A percentile compares a stretch with the other conserved stretches of the same genome.
phyloP scores from a whole-genome alignment of 352 stramenopile species.

The Peronospora destructor region DNA sequence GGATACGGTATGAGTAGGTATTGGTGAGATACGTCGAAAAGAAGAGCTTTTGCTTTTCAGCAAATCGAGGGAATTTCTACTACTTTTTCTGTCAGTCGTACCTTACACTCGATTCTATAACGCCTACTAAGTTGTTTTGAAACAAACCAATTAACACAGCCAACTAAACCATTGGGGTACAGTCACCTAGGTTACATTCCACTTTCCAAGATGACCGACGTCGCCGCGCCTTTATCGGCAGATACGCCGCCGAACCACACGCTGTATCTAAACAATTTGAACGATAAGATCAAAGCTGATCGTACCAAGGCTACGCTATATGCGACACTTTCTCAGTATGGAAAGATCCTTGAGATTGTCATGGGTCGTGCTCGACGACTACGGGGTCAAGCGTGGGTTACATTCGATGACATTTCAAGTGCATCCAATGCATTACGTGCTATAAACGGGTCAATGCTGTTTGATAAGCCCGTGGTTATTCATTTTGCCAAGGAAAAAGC shows the following conservation, averaged over 20 bases:
- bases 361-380: slow-evolving; percentile 76
- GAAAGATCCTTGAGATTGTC: slow-evolving; percentile 89
- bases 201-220: slow-evolving; percentile 14
- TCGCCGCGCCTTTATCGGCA: slow-evolving; percentile 20
- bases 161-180: too few relatives aligned
- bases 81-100: too few relatives aligned
- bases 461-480: slow-evolving; percentile 83
- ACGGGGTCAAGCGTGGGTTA: slow-evolving; percentile 89
- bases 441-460: slow-evolving; percentile 83
- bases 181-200: too few relatives aligned
- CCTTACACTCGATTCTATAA: too few relatives aligned
- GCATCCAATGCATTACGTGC: slow-evolving; percentile 85
- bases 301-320: slow-evolving; percentile 88
- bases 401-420: slow-evolving; percentile 85
- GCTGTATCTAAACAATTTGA: slow-evolving; percentile 92
- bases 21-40: too few relatives aligned
- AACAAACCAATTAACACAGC: too few relatives aligned
- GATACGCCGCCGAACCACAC: slow-evolving; percentile 85
- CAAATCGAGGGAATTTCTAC: too few relatives aligned
- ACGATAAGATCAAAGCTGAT: slow-evolving; percentile 92
- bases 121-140: too few relatives aligned
- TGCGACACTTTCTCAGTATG: slow-evolving; percentile 87
- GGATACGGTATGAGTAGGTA: too few relatives aligned
- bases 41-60: too few relatives aligned
- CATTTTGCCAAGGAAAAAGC: slow-evolving; percentile 82